phyloP scores from a whole-genome alignment of 176 grass and related monocot genomes.

The Ensete glaucum region DNA sequence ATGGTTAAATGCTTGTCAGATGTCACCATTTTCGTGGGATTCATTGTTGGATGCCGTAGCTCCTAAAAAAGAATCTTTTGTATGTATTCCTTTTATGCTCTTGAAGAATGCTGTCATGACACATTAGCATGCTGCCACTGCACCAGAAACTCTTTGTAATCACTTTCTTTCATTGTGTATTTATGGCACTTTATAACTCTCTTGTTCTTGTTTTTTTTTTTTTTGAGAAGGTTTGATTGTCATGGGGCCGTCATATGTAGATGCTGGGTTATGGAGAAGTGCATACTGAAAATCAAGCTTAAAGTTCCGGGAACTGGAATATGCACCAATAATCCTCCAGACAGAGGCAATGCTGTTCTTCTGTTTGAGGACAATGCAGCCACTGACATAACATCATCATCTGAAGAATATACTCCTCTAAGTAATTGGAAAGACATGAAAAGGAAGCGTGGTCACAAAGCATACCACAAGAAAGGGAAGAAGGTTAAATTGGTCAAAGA shows the following conservation, averaged over 20 bases:
- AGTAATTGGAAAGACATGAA: conserved; percentile 37
- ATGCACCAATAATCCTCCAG: neutral
- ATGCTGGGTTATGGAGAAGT: conserved; percentile 17
- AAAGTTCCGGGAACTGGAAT: conserved; percentile 5
- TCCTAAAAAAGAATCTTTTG: too few species aligned
- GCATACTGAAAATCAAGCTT: conserved; percentile 17
- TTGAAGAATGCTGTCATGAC: neutral
- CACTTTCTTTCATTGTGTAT: neutral
- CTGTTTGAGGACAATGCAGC: neutral
- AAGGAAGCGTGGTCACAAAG: conserved; percentile 35
- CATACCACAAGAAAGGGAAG: conserved; percentile 17
- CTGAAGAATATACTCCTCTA: conserved; percentile 16
- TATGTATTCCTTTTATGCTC: too few species aligned
- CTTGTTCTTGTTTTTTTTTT: conserved; percentile 8
- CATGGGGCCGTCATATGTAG: conserved; percentile 2
- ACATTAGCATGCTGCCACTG: neutral
- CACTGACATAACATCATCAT: conserved; percentile 11
- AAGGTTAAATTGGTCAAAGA: conserved; percentile 1
- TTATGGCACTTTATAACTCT: neutral
- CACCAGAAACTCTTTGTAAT: neutral
- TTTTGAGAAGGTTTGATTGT: conserved; percentile 6
- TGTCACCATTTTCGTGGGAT: neutral
- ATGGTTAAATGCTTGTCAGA: neutral
- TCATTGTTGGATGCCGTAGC: too few species aligned
- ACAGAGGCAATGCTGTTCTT: neutral